Evolutionary conservation across 805 yeast genomes (phyloP), one percentile per base, ranked within the genome.

Genomic region (Candida ficus): DNA sequence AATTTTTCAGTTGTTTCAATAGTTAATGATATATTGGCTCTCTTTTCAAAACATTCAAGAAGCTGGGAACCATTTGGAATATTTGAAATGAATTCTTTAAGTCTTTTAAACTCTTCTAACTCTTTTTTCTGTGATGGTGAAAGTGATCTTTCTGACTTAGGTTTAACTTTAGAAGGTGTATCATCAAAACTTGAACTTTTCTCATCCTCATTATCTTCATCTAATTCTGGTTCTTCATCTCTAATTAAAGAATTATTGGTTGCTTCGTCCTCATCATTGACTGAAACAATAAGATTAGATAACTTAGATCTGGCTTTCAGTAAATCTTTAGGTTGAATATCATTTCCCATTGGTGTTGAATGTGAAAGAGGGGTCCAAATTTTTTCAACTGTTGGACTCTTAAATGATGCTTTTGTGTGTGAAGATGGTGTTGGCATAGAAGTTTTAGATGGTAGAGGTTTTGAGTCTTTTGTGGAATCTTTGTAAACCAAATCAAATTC

Each of bases 361-460:
- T 54, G 52, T 5, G 50, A 53, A 41, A 54, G 40, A 9, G 60
- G 59, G 4, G 31, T 39, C 57, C 55, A 53, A 2, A 30, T 46
- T 32, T 49, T 54, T 5, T 43, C 54, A 9, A 31, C 16, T n/a
- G 41, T 31, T 5, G 57, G 54, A 13, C 35, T 30, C 13, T 23
- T 29, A 7, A 37, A 35, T 11, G 29, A 25, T 10, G 13, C 22
- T 18, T 25, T 33, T 21, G 23, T 29, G 21, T n/a, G n/a, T n/a
- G n/a, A n/a, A n/a, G n/a, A n/a, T n/a, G n/a, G n/a, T n/a, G n/a
- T n/a, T n/a, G n/a, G n/a, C n/a, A n/a, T n/a, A n/a, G n/a, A n/a
- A n/a, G n/a, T n/a, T n/a, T n/a, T n/a, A n/a, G n/a, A n/a, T n/a
- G n/a, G n/a, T n/a, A n/a, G n/a, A n/a, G n/a, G n/a, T n/a, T n/a